Percentiles rank a stretch among this genome's conserved stretches.
These are phyloP conservation scores for Mycosarcoma mackinlayi DNA, from an alignment of 1,284 basidiomycete genomes.

Conservation along the genomic window DNA sequence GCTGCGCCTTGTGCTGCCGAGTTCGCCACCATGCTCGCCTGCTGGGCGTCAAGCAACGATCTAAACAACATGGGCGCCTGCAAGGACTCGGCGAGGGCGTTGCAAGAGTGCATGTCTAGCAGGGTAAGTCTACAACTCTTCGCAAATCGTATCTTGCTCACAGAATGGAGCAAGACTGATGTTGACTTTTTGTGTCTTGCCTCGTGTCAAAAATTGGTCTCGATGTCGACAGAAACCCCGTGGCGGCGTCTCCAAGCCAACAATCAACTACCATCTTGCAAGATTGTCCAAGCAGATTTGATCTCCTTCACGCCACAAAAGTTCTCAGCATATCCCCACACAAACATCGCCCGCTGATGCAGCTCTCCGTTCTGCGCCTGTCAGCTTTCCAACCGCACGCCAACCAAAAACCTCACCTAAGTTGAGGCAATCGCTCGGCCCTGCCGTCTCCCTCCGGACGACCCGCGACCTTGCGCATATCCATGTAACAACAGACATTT, in stretches of 20 bases:
- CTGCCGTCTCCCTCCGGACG: background rate
- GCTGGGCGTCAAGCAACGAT: slow-evolving; percentile 88
- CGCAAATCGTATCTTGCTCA: background rate
- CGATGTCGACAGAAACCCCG: slow-evolving; percentile 28
- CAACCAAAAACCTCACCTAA: background rate
- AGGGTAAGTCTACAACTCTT: slow-evolving; percentile 73
- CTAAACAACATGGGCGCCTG: slow-evolving; percentile 76
- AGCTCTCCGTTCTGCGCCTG: background rate
- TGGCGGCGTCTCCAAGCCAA: slow-evolving; percentile 53
- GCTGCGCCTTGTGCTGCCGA: slow-evolving; percentile 79
- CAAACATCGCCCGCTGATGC: no score
- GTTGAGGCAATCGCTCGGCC: background rate
- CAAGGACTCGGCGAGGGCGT: slow-evolving; percentile 75
- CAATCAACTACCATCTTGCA: slow-evolving; percentile 67
- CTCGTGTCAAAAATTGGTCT: no score
- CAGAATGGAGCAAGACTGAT: background rate
- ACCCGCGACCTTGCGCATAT: background rate
- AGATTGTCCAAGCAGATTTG: slow-evolving; percentile 62
- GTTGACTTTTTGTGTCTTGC: background rate
- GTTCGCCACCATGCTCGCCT: slow-evolving; percentile 84
- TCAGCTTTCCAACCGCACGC: background rate
- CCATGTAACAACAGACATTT: background rate
- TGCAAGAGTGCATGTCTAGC: slow-evolving; percentile 88
- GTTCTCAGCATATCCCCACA: background rate
- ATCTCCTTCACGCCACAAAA: background rate